Percentiles rank a stretch among this genome's conserved stretches.
phyloP scores from a whole-genome alignment of 345 rosid genomes.

The Gossypium stocksii region DNA sequence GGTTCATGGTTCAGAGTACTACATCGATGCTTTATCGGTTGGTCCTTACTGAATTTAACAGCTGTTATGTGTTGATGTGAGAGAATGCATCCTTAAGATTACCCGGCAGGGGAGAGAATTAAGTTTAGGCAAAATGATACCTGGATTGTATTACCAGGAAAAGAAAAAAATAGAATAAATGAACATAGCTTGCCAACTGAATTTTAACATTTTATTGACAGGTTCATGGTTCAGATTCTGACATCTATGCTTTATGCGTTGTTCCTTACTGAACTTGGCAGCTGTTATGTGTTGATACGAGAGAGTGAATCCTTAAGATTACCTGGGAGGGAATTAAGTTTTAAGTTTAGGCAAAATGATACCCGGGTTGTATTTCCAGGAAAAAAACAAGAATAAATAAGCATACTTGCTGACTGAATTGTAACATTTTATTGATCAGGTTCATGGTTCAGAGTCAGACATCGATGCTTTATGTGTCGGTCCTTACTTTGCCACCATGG shows the following conservation, averaged over 20 bases:
- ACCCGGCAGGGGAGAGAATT: neutral
- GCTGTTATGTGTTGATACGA: neutral
- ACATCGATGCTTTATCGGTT: neutral
- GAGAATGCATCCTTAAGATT: neutral
- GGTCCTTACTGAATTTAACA: neutral
- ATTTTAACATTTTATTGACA: neutral
- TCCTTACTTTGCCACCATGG: conserved; percentile 49
- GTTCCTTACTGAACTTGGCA: neutral
- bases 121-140: neutral
- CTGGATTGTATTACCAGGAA: neutral
- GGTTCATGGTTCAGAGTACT: neutral
- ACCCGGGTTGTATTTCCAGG: neutral
- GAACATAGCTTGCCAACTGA: neutral
- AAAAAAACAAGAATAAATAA: neutral
- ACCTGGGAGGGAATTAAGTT: neutral
- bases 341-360: conserved; percentile 1
- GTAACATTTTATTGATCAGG: conserved; percentile 25
- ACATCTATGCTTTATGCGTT: neutral
- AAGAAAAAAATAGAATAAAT: neutral
- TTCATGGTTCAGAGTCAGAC: conserved; percentile 56
- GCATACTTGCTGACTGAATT: neutral
- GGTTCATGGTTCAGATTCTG: neutral
- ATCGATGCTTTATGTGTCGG: conserved; percentile 53
- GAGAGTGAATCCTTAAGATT: neutral
- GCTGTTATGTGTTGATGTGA: neutral